Evolutionary conservation across 192 early-diverging fungal genomes (phyloP).

Genomic region (Coemansia sp.): DNA sequence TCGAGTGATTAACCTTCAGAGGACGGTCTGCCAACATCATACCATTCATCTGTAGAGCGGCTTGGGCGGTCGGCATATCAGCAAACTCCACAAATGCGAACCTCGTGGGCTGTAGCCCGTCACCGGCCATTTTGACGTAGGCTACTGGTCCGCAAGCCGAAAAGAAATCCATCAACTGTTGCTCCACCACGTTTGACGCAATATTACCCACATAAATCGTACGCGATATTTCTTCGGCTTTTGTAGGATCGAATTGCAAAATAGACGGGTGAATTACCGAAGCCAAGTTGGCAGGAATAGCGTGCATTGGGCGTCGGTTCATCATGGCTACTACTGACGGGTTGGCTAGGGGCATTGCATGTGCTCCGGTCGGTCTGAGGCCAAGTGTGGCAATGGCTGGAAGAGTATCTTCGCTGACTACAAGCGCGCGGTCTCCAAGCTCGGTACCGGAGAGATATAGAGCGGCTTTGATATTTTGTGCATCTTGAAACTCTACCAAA

Average conservation of each 20-base stretch:
- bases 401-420: conserved; percentile 48
- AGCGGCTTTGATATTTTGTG: conserved; percentile 57
- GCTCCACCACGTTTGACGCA: conserved; percentile 57
- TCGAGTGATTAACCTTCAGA: conserved; percentile 76
- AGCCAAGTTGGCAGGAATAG: conserved; percentile 40
- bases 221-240: conserved; percentile 77
- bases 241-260: conserved; percentile 64
- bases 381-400: neutral
- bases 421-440: conserved; percentile 67
- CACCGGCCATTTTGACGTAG: conserved; percentile 79
- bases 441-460: conserved; percentile 69
- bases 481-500: conserved; percentile 62
- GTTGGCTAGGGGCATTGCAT: conserved; percentile 45
- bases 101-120: conserved; percentile 64
- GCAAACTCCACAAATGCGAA: conserved; percentile 87
- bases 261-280: conserved; percentile 60
- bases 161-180: conserved; percentile 68
- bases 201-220: conserved; percentile 83
- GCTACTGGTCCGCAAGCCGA: conserved; percentile 66
- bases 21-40: conserved; percentile 65
- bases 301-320: conserved; percentile 29
- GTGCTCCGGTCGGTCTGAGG: neutral
- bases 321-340: conserved; percentile 51
- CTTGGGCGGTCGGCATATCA: conserved; percentile 58
- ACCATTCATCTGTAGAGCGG: conserved; percentile 70